Conservation (phyloP, 1,284 basidiomycete genomes). For the Malassezia arunalokei region DNA sequence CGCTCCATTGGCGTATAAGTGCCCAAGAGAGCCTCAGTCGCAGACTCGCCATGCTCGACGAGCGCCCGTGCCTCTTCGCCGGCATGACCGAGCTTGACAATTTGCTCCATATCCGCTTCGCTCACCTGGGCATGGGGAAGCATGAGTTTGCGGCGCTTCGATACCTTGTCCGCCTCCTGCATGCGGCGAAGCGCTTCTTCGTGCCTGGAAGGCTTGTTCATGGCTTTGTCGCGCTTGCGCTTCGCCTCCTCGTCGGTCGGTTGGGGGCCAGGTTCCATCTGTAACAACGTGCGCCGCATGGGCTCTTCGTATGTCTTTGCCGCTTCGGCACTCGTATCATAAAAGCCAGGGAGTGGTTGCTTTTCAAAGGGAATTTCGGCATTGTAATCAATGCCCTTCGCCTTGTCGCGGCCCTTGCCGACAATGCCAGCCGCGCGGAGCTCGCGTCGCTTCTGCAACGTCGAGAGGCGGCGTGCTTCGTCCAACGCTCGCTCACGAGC, state of each 20-base stretch:
- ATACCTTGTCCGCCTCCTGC: conserved; percentile 90
- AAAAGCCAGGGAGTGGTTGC: conserved; percentile 86
- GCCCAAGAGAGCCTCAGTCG: conserved; percentile 71
- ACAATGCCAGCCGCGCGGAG: conserved; percentile 95
- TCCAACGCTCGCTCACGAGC: conserved; percentile 73
- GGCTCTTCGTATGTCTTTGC: conserved; percentile 76
- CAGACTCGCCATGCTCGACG: conserved; percentile 53
- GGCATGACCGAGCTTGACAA: conserved; percentile 92
- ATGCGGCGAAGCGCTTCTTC: conserved; percentile 94
- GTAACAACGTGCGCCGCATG: conserved; percentile 67
- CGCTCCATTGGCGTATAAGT: conserved; percentile 81
- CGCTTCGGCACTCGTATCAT: conserved; percentile 88
- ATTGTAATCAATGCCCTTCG: conserved; percentile 98
- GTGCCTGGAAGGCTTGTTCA: conserved; percentile 54
- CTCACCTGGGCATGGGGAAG: conserved; percentile 85
- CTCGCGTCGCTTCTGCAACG: conserved; percentile 94
- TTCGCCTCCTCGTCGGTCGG: conserved; percentile 52
- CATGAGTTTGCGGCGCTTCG: conserved; percentile 69
- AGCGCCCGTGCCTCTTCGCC: conserved; percentile 75
- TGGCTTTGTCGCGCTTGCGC: conserved; percentile 59
- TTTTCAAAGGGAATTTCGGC: conserved; percentile 98
- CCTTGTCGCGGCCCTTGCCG: conserved; percentile 65
- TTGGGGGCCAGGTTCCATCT: conserved; percentile 58
- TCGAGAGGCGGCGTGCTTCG: conserved; percentile 83
- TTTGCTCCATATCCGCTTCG: conserved; percentile 90